A percentile compares a stretch with the other conserved stretches of the same genome.
These are phyloP conservation scores for Neofusicoccum kwambonambiense DNA, from an alignment of 2,329 filamentous ascomycete species.

Conservation along the genomic window DNA sequence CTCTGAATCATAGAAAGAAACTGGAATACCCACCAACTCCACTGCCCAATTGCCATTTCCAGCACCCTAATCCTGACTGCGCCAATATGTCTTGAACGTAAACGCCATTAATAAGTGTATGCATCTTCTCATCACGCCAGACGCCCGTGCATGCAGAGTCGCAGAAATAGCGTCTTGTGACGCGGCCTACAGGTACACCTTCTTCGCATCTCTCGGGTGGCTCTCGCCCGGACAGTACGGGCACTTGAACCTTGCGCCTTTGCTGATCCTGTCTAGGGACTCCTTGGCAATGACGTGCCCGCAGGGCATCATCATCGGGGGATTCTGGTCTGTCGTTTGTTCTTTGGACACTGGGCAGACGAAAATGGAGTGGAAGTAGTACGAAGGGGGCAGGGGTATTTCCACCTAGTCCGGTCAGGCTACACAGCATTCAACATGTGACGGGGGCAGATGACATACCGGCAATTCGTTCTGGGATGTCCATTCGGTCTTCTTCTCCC, in stretches of 20 bases:
- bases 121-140: slow-evolving; percentile 1
- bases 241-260: slow-evolving; percentile 84
- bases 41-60: neutral
- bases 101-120: neutral
- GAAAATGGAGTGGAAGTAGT: slow-evolving; percentile 90
- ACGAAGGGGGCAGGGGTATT: slow-evolving; percentile 62
- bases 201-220: slow-evolving; percentile 69
- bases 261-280: slow-evolving; percentile 74
- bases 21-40: slow-evolving; percentile 1
- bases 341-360: slow-evolving; percentile 97
- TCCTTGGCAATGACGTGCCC: slow-evolving; percentile 91
- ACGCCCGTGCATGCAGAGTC: slow-evolving; percentile 4
- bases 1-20: neutral
- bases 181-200: slow-evolving; percentile 63
- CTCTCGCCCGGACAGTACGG: slow-evolving; percentile 92
- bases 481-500: slow-evolving; percentile 90
- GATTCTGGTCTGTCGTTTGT: slow-evolving; percentile 88
- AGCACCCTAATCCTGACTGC: neutral
- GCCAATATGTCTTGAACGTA: neutral
- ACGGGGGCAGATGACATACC: slow-evolving; percentile 53
- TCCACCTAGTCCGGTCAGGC: slow-evolving; percentile 51
- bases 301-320: slow-evolving; percentile 94
- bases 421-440: slow-evolving; percentile 32
- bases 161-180: neutral
- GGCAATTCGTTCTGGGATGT: slow-evolving; percentile 87